Evolutionary conservation across 1,284 basidiomycete species (phyloP).

Genomic region (Sporisorium reilianum): DNA sequence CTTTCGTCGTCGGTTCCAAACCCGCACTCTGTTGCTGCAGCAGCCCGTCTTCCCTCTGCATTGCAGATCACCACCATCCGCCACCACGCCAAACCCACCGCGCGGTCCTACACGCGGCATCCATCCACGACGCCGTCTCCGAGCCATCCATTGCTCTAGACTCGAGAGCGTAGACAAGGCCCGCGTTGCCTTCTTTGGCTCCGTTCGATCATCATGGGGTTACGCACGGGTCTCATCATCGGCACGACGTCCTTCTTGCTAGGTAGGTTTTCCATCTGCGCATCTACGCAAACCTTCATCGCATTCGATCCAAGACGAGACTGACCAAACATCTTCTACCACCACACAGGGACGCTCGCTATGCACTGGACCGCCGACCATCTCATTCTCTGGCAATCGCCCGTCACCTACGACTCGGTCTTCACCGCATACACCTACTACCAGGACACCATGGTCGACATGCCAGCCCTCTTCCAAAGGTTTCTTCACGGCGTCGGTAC

Average conservation of each 20-base stretch:
- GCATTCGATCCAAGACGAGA: not conserved
- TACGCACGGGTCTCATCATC: constrained; percentile 53
- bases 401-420: constrained; percentile 57
- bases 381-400: constrained; percentile 65
- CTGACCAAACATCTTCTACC: not conserved
- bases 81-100: not conserved
- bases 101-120: not conserved
- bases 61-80: not conserved
- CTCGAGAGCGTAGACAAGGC: not conserved
- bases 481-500: constrained; percentile 51
- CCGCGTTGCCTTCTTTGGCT: not conserved
- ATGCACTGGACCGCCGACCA: constrained; percentile 69
- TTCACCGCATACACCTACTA: constrained; percentile 65
- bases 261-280: constrained; percentile 35
- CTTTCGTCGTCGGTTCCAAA: not conserved
- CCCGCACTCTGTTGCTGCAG: not conserved
- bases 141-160: constrained; percentile 1
- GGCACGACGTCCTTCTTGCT: constrained; percentile 63
- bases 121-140: not conserved
- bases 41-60: not conserved
- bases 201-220: constrained; percentile 39
- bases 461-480: constrained; percentile 44
- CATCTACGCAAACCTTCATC: not conserved
- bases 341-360: constrained; percentile 55
- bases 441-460: constrained; percentile 54